Conservation (phyloP, 1,284 basidiomycete genomes). For the Boletellus sp. region DNA sequence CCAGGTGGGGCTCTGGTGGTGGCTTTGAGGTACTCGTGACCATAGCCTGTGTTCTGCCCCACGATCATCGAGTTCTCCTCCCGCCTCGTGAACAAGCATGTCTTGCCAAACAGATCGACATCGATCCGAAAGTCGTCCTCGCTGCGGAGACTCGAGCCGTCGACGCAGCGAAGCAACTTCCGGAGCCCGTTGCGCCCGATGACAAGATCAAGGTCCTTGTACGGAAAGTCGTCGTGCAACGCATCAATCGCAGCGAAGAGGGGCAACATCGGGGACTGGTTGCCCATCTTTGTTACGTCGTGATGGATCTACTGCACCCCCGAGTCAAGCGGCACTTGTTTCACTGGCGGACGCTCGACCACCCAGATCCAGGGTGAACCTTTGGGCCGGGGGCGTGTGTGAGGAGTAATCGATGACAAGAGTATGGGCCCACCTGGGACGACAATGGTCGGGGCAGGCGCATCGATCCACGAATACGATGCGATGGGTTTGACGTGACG, state of each 20-base stretch:
- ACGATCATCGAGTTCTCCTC: constrained; percentile 16
- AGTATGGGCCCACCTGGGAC: constrained; percentile 26
- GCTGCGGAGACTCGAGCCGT: background rate
- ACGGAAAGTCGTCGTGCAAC: constrained; percentile 29
- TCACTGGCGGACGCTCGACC: constrained; percentile 16
- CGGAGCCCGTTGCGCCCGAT: constrained; percentile 37
- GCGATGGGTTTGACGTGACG: constrained; percentile 26
- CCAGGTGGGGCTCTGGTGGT: constrained; percentile 26
- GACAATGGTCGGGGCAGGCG: constrained; percentile 27
- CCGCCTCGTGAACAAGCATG: constrained; percentile 31
- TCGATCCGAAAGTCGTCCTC: constrained; percentile 36
- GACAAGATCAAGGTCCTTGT: constrained; percentile 31
- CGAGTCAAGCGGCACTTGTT: constrained; percentile 25
- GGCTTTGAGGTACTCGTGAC: constrained; percentile 33
- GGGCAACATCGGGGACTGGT: constrained; percentile 34
- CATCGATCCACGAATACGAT: constrained; percentile 36
- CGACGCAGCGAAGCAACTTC: constrained; percentile 35
- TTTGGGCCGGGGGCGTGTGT: background rate
- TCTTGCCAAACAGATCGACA: constrained; percentile 29
- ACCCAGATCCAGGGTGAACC: constrained; percentile 34
- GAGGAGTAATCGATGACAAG: background rate
- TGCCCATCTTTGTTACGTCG: constrained; percentile 31
- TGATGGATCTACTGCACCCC: constrained; percentile 33
- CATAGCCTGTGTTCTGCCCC: constrained; percentile 26
- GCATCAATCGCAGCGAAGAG: constrained; percentile 35